These are phyloP conservation scores for Curvularia sp. DNA, from an alignment of 2,329 filamentous ascomycete species.

Conservation along the genomic window DNA sequence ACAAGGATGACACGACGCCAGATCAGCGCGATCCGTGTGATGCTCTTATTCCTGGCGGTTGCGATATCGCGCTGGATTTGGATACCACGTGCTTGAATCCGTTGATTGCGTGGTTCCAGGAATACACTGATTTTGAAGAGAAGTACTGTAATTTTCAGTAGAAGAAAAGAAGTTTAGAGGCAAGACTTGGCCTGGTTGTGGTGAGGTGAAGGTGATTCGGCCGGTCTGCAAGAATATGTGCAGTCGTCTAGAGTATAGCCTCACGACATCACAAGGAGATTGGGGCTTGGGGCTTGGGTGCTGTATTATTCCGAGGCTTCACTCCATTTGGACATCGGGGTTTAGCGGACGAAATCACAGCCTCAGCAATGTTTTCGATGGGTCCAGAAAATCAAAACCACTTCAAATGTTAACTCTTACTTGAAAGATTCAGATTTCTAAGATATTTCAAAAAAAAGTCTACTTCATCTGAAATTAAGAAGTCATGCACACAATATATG, in stretches of 20 bases:
- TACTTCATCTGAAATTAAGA: not conserved
- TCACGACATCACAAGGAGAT: not conserved
- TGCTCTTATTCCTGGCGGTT: not conserved
- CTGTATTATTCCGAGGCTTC: not conserved
- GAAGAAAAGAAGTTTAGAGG: no score
- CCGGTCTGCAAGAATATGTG: not conserved
- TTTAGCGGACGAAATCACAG: not conserved
- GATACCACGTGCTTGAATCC: constrained; percentile 1
- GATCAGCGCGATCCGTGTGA: not conserved
- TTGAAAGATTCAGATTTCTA: not conserved
- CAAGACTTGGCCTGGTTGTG: not conserved
- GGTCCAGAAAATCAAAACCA: not conserved
- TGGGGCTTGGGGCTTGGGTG: no score
- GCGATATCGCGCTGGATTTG: not conserved
- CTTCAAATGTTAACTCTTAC: not conserved
- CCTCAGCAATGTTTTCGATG: not conserved
- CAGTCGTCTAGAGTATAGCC: no score
- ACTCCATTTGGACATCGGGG: not conserved
- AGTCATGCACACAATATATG: not conserved
- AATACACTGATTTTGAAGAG: no score
- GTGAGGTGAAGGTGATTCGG: not conserved
- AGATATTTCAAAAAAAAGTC: not conserved
- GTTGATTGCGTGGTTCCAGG: not conserved
- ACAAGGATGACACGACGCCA: not conserved
- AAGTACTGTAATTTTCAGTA: no score